Conservation (phyloP, 2,329 filamentous ascomycete species). For the Fragosphaeria purpurea region DNA sequence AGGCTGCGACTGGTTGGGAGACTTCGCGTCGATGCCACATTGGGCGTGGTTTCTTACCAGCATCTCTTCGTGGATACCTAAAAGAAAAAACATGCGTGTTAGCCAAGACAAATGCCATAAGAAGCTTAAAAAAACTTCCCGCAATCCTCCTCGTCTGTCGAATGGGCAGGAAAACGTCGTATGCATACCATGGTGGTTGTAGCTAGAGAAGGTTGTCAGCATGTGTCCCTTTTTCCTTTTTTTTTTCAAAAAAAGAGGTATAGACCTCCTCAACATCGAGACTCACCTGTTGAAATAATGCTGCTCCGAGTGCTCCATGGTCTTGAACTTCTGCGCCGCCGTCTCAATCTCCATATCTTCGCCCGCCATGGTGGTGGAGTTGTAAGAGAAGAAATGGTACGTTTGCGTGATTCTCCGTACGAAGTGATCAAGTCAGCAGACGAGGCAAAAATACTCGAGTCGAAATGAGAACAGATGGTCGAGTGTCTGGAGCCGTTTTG, state of each 20-base stretch:
- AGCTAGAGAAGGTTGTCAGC: constrained; percentile 45
- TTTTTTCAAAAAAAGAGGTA: too few relatives aligned
- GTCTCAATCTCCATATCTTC: constrained; percentile 48
- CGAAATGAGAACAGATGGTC: too few relatives aligned
- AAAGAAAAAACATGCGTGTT: background rate
- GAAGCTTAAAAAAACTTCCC: too few relatives aligned
- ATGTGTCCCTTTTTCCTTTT: background rate
- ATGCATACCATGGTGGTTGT: constrained; percentile 86
- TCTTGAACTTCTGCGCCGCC: constrained; percentile 54
- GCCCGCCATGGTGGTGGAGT: constrained; percentile 26
- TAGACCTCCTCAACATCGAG: constrained; percentile 3
- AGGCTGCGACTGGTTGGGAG: too few relatives aligned
- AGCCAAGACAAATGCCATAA: too few relatives aligned
- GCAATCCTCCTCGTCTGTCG: constrained; percentile 5
- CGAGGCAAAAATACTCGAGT: too few relatives aligned
- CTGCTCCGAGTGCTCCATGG: constrained; percentile 87
- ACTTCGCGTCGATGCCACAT: too few relatives aligned
- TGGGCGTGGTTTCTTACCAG: constrained; percentile 54
- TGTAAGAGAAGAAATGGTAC: too few relatives aligned
- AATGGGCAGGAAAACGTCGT: constrained; percentile 8
- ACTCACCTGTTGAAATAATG: constrained; percentile 96
- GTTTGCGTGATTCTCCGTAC: too few relatives aligned
- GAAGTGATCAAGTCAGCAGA: too few relatives aligned
- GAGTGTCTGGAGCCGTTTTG: too few relatives aligned
- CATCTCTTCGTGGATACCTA: constrained; percentile 97